Conservation (phyloP, 352 stramenopile species). For the Aphanomyces stellatus region DNA sequence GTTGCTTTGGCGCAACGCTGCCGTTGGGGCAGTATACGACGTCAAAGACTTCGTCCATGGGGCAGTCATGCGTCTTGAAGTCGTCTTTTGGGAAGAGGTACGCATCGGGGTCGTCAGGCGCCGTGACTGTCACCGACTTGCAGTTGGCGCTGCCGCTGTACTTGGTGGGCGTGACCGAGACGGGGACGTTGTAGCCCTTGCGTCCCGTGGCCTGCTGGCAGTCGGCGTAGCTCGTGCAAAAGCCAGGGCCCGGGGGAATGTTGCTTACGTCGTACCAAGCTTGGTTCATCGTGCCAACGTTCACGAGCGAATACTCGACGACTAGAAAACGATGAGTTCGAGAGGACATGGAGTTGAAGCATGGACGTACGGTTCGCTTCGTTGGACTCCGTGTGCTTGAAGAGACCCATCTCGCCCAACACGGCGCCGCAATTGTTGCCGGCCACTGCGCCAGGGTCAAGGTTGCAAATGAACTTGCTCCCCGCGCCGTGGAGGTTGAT, state of each 20-base stretch:
- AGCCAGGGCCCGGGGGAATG: constrained; percentile 38
- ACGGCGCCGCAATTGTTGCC: constrained; percentile 13
- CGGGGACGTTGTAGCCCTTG: constrained; percentile 46
- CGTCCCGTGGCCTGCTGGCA: constrained; percentile 39
- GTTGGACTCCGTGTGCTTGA: constrained; percentile 18
- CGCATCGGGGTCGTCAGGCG: constrained; percentile 30
- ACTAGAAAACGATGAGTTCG: constrained; percentile 8
- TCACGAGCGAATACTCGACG: constrained; percentile 18
- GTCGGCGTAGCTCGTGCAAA: constrained; percentile 27
- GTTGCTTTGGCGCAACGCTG: not conserved
- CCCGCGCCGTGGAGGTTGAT: constrained; percentile 15
- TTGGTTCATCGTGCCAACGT: constrained; percentile 3
- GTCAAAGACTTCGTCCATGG: constrained; percentile 28
- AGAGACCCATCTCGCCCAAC: not conserved
- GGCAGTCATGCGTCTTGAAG: constrained; percentile 57
- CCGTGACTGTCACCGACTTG: constrained; percentile 26
- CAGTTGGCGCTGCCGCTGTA: constrained; percentile 29
- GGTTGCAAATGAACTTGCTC: constrained; percentile 15
- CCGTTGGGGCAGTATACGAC: constrained; percentile 47
- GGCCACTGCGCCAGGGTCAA: not conserved
- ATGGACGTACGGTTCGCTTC: constrained; percentile 12
- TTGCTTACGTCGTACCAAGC: constrained; percentile 57
- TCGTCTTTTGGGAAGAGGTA: constrained; percentile 58
- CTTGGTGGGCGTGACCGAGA: constrained; percentile 32
- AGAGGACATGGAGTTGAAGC: too few species aligned